Percentiles rank a stretch among this genome's conserved stretches.
Evolutionary conservation across 371 early-diverging fungal genomes (phyloP).

Genomic region (Catenaria anguillulae): DNA sequence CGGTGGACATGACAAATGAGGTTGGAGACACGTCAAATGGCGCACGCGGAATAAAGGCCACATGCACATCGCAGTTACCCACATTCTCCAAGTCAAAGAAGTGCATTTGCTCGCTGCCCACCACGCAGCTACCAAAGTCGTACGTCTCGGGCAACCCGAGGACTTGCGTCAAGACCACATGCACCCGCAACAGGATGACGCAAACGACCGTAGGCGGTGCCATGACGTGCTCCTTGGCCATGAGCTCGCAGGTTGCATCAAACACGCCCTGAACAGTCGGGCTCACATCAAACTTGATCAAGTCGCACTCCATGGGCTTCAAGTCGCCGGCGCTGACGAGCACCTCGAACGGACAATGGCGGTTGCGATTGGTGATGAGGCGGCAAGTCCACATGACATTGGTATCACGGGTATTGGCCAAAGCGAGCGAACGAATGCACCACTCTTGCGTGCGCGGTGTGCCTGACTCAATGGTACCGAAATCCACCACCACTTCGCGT

Average conservation of each 20-base stretch:
- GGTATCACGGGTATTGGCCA: background rate
- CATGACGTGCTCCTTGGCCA: slow-evolving; percentile 3
- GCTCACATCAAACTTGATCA: background rate
- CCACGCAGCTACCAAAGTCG: slow-evolving; percentile 8
- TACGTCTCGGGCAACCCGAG: slow-evolving; percentile 3
- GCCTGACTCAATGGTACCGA: slow-evolving; percentile 4
- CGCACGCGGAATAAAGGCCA: background rate
- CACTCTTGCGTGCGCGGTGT: background rate
- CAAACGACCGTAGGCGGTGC: background rate
- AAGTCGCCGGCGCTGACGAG: background rate
- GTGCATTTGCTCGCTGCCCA: background rate
- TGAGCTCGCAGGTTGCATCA: slow-evolving; percentile 1
- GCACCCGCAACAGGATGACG: background rate
- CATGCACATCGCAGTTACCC: background rate
- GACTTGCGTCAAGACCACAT: slow-evolving; percentile 3
- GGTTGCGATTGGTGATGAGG: background rate
- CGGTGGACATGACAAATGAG: background rate
- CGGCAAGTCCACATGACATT: slow-evolving; percentile 1
- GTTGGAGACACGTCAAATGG: slow-evolving; percentile 1
- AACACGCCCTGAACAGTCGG: slow-evolving; percentile 6
- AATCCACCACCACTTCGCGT: background rate
- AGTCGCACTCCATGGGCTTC: background rate
- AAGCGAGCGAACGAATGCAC: background rate
- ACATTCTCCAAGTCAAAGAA: slow-evolving; percentile 4
- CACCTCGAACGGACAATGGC: slow-evolving; percentile 3